A percentile compares a stretch with the other conserved stretches of the same genome.
These are phyloP conservation scores for Pseudogymnoascus destructans DNA, from an alignment of 2,329 filamentous ascomycete genomes.

Conservation along the genomic window DNA sequence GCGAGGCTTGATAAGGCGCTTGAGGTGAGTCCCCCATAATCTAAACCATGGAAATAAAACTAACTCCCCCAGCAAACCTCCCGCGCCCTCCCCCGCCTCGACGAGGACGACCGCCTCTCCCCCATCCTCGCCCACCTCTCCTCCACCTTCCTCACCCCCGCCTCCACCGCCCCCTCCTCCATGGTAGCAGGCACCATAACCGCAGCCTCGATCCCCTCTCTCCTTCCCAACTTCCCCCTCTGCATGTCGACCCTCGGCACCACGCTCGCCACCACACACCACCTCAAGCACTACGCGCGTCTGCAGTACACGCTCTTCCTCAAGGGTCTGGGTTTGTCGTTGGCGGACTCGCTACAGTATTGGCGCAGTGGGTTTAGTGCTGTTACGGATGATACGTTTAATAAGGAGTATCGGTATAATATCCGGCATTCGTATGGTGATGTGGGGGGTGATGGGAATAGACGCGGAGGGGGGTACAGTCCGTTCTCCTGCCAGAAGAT, in stretches of 20 bases:
- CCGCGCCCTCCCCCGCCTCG: constrained; percentile 78
- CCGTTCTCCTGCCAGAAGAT: constrained; percentile 95
- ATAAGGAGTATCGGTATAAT: constrained; percentile 96
- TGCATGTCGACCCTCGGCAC: constrained; percentile 92
- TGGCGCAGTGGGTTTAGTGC: constrained; percentile 81
- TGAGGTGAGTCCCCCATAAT: constrained; percentile 43
- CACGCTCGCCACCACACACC: constrained; percentile 71
- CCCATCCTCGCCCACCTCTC: constrained; percentile 72
- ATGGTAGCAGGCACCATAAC: constrained; percentile 54
- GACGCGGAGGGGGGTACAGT: constrained; percentile 74
- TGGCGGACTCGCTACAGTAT: constrained; percentile 88
- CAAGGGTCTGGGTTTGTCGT: constrained; percentile 80
- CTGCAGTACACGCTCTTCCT: constrained; percentile 94
- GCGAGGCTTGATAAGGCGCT: constrained; percentile 66
- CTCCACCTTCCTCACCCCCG: constrained; percentile 88
- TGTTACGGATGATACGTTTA: constrained; percentile 86
- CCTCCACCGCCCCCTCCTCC: constrained; percentile 62
- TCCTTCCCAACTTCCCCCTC: constrained; percentile 73
- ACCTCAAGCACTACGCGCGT: constrained; percentile 86
- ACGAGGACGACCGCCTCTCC: constrained; percentile 77
- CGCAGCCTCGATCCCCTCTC: constrained; percentile 63
- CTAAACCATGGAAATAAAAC: constrained; percentile 2
- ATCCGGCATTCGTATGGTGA: constrained; percentile 91
- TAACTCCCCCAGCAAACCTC: constrained; percentile 53
- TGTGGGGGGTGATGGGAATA: constrained; percentile 82